A percentile compares a stretch with the other conserved stretches of the same genome.
These are phyloP conservation scores for Solanum clarkiae DNA, from an alignment of 257 asterid genomes.

Conservation along the genomic window DNA sequence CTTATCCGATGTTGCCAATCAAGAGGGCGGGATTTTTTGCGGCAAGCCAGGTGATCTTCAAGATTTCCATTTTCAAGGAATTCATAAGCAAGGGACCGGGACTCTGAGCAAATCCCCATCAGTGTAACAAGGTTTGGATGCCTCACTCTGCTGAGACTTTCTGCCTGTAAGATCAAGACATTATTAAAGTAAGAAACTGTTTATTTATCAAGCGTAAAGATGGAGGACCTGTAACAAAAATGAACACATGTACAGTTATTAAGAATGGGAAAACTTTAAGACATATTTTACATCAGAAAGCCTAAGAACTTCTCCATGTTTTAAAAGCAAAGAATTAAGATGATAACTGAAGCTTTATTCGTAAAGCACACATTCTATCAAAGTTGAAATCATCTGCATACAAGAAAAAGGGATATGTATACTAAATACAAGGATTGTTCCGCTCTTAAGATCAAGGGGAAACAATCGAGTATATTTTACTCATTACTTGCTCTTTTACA, in stretches of 20 bases:
- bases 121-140: conserved; percentile 83
- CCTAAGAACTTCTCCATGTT: not conserved
- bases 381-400: not conserved
- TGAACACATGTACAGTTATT: not conserved
- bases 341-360: not conserved
- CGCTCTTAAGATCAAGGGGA: not conserved
- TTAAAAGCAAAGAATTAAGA: not conserved
- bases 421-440: not conserved
- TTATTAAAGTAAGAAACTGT: not conserved
- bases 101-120: conserved; percentile 72
- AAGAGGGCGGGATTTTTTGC: conserved; percentile 35
- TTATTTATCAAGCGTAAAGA: not conserved
- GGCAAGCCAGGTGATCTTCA: conserved; percentile 50
- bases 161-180: conserved; percentile 32
- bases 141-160: conserved; percentile 63
- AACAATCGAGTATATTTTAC: not conserved
- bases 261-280: not conserved
- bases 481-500: not conserved
- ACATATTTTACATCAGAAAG: not conserved
- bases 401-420: not conserved
- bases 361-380: not conserved
- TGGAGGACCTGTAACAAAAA: not conserved
- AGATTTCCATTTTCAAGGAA: conserved; percentile 73
- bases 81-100: conserved; percentile 78
- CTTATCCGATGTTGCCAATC: conserved; percentile 72